Conservation (phyloP, 108 stramenopile species). For the Nitzschia palea region DNA sequence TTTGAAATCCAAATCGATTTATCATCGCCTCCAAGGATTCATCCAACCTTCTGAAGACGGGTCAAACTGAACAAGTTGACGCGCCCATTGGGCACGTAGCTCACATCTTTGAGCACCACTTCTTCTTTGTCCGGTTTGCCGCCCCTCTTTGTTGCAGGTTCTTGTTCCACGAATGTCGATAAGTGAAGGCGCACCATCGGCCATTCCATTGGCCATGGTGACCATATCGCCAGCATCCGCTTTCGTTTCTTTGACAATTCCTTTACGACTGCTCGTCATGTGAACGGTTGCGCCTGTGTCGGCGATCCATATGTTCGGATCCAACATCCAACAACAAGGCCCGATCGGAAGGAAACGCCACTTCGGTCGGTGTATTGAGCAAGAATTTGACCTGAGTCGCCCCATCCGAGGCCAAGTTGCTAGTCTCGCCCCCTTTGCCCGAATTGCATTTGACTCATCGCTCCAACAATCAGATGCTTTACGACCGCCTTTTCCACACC, state of each 20-base stretch:
- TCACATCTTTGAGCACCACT: constrained; percentile 6
- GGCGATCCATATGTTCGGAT: constrained; percentile 22
- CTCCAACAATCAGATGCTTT: background rate
- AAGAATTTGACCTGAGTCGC: background rate
- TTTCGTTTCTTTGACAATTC: background rate
- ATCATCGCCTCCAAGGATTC: constrained; percentile 26
- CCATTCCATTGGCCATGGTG: background rate
- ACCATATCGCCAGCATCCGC: background rate
- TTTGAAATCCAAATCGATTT: constrained; percentile 23
- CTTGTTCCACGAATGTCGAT: background rate
- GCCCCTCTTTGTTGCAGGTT: constrained; percentile 3
- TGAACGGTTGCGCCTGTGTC: constrained; percentile 28
- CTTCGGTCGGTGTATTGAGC: background rate
- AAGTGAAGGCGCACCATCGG: background rate
- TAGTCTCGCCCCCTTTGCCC: background rate
- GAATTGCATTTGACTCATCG: background rate
- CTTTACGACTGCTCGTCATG: background rate
- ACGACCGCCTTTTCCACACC: background rate
- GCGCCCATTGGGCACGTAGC: background rate
- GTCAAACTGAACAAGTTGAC: constrained; percentile 35
- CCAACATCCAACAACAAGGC: background rate
- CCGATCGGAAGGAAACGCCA: background rate
- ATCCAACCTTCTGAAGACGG: constrained; percentile 21
- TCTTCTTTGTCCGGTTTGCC: background rate
- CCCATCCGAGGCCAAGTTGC: background rate